Conservation (phyloP, 768 basidiomycete species). For the Dioszegia hungarica region DNA sequence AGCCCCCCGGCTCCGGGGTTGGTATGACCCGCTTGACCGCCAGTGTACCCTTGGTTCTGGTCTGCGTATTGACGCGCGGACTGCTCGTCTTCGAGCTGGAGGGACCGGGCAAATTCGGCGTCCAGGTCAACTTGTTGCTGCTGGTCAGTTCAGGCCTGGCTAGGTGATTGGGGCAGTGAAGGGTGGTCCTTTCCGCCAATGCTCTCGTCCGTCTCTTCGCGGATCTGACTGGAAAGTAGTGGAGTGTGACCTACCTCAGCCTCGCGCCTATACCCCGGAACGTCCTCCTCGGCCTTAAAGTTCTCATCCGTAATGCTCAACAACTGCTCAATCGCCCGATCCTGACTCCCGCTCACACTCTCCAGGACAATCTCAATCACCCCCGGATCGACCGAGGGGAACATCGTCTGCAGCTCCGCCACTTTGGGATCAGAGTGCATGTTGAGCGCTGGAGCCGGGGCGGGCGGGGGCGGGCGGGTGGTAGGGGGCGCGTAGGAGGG, state of each 20-base stretch:
- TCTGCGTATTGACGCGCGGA: conserved; percentile 2
- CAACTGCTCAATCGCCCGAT: conserved; percentile 47
- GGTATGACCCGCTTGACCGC: conserved; percentile 5
- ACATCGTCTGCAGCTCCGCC: conserved; percentile 37
- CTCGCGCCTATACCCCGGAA: conserved; percentile 15
- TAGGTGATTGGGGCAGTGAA: too few species aligned
- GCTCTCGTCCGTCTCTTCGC: too few species aligned
- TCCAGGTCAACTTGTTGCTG: conserved; percentile 46
- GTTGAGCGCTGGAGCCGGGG: too few species aligned
- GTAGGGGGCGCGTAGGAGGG: not conserved
- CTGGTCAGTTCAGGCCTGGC: too few species aligned
- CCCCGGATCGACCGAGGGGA: conserved; percentile 41
- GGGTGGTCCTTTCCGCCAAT: too few species aligned
- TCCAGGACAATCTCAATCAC: conserved; percentile 48
- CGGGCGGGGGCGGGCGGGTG: not conserved
- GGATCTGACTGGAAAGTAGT: too few species aligned
- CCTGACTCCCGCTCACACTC: conserved; percentile 35
- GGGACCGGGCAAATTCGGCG: conserved; percentile 46
- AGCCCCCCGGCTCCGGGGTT: conserved; percentile 19
- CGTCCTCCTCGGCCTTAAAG: conserved; percentile 42
- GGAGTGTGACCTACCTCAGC: conserved; percentile 32
- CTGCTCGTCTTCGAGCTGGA: conserved; percentile 46
- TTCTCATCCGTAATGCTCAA: conserved; percentile 48
- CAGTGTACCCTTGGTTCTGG: not conserved
- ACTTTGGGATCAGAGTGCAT: conserved; percentile 17